These are phyloP conservation scores for Coix lacrymajobi DNA, from an alignment of 176 grass and related monocot species.

Conservation along the genomic window DNA sequence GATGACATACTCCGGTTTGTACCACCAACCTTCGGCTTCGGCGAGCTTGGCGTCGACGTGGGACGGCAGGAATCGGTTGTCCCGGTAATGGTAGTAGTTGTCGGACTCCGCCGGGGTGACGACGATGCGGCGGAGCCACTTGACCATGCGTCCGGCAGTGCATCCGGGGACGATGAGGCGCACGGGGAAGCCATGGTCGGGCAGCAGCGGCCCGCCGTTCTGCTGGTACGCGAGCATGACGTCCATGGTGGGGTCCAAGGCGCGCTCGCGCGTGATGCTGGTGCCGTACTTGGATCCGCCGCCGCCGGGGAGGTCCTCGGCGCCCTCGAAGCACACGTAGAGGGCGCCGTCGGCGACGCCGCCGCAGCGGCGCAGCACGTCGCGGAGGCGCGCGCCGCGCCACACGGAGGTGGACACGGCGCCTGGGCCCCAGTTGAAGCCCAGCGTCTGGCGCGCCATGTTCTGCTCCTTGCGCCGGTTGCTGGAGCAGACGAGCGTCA, in stretches of 20 bases:
- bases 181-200: slow-evolving; percentile 84
- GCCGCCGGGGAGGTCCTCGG: slow-evolving; percentile 66
- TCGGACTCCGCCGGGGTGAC: slow-evolving; percentile 58
- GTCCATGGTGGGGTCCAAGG: slow-evolving; percentile 62
- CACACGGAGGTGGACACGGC: slow-evolving; percentile 81
- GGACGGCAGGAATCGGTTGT: slow-evolving; percentile 80
- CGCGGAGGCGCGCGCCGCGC: slow-evolving; percentile 59
- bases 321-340: slow-evolving; percentile 78
- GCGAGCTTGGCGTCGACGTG: slow-evolving; percentile 85
- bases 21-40: slow-evolving; percentile 97
- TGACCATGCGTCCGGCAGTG: slow-evolving; percentile 88
- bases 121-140: slow-evolving; percentile 74
- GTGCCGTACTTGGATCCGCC: slow-evolving; percentile 57
- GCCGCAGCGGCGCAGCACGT: slow-evolving; percentile 65
- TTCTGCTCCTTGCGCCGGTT: slow-evolving; percentile 92
- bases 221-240: slow-evolving; percentile 89
- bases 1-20: slow-evolving; percentile 93
- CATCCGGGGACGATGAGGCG: slow-evolving; percentile 66
- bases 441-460: slow-evolving; percentile 55
- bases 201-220: slow-evolving; percentile 68
- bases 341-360: slow-evolving; percentile 18
- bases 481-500: slow-evolving; percentile 72
- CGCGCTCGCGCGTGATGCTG: slow-evolving; percentile 50
- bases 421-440: slow-evolving; percentile 82
- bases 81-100: slow-evolving; percentile 87